Percentiles rank a stretch among this genome's conserved stretches.
Evolutionary conservation across 2,329 filamentous ascomycete species (phyloP).

Genomic region (Phialophora chinensis): DNA sequence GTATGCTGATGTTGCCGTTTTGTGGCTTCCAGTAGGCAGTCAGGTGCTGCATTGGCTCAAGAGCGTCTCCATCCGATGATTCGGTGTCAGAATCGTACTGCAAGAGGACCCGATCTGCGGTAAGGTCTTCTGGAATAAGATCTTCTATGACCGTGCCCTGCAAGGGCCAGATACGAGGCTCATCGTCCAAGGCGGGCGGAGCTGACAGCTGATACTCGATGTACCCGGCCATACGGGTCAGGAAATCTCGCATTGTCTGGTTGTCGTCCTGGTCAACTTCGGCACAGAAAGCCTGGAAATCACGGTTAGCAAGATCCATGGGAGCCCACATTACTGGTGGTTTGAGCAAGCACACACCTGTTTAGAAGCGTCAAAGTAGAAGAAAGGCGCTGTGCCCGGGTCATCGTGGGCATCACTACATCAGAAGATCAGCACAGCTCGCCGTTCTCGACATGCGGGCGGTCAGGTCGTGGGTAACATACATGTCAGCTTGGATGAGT

Average conservation of each 20-base stretch:
- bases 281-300: slow-evolving; percentile 29
- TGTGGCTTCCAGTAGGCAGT: slow-evolving; percentile 35
- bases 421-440: not conserved
- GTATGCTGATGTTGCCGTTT: slow-evolving; percentile 34
- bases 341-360: slow-evolving; percentile 19
- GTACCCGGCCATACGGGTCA: slow-evolving; percentile 28
- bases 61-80: slow-evolving; percentile 31
- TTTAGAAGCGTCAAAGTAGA: slow-evolving; percentile 28
- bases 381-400: slow-evolving; percentile 28
- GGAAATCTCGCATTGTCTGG: slow-evolving; percentile 23
- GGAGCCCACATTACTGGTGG: not conserved
- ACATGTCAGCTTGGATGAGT: slow-evolving; percentile 30
- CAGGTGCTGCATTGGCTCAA: slow-evolving; percentile 28
- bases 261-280: slow-evolving; percentile 31
- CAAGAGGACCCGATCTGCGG: slow-evolving; percentile 18
- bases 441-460: not conserved
- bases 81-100: slow-evolving; percentile 34
- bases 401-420: slow-evolving; percentile 31
- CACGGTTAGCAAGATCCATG: slow-evolving; percentile 19
- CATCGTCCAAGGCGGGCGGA: slow-evolving; percentile 27
- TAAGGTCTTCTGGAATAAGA: slow-evolving; percentile 22
- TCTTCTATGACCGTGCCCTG: slow-evolving; percentile 29
- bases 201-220: slow-evolving; percentile 26
- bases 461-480: not conserved
- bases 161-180: slow-evolving; percentile 27